These are phyloP conservation scores for Cladophialophora carrionii DNA, from an alignment of 2,329 filamentous ascomycete species.

Conservation along the genomic window DNA sequence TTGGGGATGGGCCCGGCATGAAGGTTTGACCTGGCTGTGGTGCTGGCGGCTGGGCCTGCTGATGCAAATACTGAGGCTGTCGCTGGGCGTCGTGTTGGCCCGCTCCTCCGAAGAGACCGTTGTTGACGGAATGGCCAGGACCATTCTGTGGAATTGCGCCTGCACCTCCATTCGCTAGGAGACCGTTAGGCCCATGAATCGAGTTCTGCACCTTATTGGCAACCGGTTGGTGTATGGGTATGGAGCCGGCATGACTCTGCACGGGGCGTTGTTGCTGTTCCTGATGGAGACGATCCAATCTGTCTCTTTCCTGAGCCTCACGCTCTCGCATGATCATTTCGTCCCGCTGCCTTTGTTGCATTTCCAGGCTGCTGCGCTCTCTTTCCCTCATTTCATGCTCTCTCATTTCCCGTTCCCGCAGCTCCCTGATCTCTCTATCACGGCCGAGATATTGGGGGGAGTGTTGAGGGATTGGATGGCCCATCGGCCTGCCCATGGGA, in stretches of 20 bases:
- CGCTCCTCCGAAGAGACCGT: slow-evolving; percentile 57
- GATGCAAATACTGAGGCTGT: slow-evolving; percentile 64
- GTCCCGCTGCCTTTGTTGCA: slow-evolving; percentile 48
- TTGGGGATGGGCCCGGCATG: slow-evolving; percentile 48
- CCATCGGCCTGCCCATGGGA: slow-evolving; percentile 25
- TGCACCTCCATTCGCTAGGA: slow-evolving; percentile 74
- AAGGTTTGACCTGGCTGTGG: slow-evolving; percentile 56
- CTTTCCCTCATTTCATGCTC: slow-evolving; percentile 63
- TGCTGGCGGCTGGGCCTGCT: slow-evolving; percentile 51
- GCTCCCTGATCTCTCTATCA: slow-evolving; percentile 49
- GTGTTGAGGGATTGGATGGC: slow-evolving; percentile 36
- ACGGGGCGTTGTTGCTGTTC: slow-evolving; percentile 71
- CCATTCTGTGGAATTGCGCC: slow-evolving; percentile 57
- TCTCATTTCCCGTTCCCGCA: slow-evolving; percentile 59
- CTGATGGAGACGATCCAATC: slow-evolving; percentile 60
- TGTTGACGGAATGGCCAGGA: slow-evolving; percentile 60
- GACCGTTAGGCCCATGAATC: slow-evolving; percentile 88
- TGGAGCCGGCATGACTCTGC: slow-evolving; percentile 83
- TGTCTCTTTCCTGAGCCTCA: slow-evolving; percentile 63
- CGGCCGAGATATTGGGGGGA: slow-evolving; percentile 38
- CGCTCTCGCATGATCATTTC: slow-evolving; percentile 59
- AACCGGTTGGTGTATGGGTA: slow-evolving; percentile 92
- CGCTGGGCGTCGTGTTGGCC: slow-evolving; percentile 57
- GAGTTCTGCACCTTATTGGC: slow-evolving; percentile 77
- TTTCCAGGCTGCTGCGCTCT: slow-evolving; percentile 55